Conservation (phyloP, 306 rosid genomes). For the Prunus armeniaca region DNA sequence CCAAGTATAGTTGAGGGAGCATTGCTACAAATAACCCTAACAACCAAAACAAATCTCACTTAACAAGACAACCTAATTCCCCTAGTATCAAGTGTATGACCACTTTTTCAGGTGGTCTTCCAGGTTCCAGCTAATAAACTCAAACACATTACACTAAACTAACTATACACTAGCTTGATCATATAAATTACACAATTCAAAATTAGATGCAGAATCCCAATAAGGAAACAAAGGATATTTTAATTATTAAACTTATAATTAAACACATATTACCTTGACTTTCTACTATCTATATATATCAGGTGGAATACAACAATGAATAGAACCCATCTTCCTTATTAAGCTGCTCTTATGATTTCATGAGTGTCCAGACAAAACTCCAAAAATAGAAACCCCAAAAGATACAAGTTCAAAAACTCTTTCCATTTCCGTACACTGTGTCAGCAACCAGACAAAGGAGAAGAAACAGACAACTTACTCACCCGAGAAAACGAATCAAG, state of each 20-base stretch:
- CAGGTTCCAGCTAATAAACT: neutral
- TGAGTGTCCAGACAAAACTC: neutral
- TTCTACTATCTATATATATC: neutral
- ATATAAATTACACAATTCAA: neutral
- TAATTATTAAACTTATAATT: neutral
- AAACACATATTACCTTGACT: neutral
- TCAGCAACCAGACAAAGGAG: constrained; percentile 6
- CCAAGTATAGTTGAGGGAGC: no score
- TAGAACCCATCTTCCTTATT: neutral
- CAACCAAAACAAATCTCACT: neutral
- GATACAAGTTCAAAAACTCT: neutral
- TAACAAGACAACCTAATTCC: neutral
- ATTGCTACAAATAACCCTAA: no score
- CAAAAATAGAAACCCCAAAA: neutral
- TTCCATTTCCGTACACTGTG: neutral
- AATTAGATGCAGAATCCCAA: neutral
- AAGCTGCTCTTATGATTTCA: neutral
- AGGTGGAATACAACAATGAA: neutral
- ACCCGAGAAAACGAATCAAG: constrained; percentile 66
- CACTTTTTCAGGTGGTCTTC: neutral
- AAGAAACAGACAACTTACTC: constrained; percentile 1
- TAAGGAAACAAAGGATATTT: neutral
- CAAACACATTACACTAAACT: neutral
- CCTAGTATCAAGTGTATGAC: neutral
- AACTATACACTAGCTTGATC: neutral